These are phyloP conservation scores for Penicillium dipodomyicola DNA, from an alignment of 495 filamentous ascomycete genomes.

Conservation along the genomic window DNA sequence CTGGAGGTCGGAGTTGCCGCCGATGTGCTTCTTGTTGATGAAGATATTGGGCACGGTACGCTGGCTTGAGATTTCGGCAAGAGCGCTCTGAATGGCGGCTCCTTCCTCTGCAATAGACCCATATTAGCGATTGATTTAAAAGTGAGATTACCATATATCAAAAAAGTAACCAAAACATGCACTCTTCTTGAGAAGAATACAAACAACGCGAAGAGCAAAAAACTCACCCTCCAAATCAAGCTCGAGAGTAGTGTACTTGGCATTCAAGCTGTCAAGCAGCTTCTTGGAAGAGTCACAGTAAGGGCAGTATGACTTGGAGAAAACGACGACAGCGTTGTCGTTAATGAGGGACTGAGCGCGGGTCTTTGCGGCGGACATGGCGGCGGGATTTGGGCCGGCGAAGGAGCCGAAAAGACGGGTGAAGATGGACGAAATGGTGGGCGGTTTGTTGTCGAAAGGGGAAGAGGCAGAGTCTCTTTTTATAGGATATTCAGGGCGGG, in stretches of 20 bases:
- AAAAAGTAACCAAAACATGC: background rate
- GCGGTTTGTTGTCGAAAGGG: constrained; percentile 24
- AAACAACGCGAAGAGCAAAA: background rate
- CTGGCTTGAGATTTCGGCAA: constrained; percentile 77
- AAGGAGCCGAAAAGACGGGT: constrained; percentile 69
- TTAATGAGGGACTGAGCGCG: constrained; percentile 87
- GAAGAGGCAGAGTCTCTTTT: constrained; percentile 17
- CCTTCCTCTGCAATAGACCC: constrained; percentile 62
- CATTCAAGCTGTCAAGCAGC: constrained; percentile 64
- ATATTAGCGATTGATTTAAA: constrained; percentile 3
- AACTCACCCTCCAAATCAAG: constrained; percentile 77
- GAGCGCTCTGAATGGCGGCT: constrained; percentile 74
- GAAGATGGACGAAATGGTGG: constrained; percentile 75
- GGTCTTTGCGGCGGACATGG: constrained; percentile 80
- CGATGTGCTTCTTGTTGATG: constrained; percentile 87
- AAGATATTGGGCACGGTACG: constrained; percentile 92
- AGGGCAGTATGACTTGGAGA: constrained; percentile 97
- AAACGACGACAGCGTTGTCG: constrained; percentile 90
- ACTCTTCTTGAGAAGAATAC: background rate
- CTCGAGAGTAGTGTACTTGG: constrained; percentile 74
- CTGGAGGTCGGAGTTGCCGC: constrained; percentile 94
- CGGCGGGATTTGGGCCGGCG: constrained; percentile 53
- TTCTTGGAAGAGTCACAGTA: constrained; percentile 82
- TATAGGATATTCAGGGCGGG: constrained; percentile 2
- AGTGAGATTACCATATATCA: background rate